Evolutionary conservation across 208 protist genomes (phyloP).

Genomic region (Strigomonas oncopelti): DNA sequence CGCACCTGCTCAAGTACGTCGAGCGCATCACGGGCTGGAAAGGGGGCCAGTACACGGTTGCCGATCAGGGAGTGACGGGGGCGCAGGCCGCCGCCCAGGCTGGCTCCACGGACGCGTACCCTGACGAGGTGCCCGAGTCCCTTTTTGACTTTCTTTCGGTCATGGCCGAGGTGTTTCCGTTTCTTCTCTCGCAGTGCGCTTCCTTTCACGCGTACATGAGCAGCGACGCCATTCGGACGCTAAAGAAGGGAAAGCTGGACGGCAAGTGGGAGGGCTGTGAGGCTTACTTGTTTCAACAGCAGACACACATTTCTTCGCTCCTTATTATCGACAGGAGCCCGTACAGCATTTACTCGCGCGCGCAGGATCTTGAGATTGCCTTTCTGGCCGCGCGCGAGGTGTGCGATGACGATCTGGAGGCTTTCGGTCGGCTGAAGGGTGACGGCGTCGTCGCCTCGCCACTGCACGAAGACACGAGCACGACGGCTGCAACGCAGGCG

Average conservation of each 20-base stretch:
- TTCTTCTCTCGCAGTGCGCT: conserved; percentile 78
- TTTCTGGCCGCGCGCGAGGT: conserved; percentile 75
- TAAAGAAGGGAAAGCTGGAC: conserved; percentile 51
- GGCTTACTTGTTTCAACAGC: conserved; percentile 70
- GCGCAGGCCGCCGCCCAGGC: background rate
- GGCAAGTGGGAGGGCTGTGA: conserved; percentile 68
- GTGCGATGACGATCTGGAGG: conserved; percentile 35
- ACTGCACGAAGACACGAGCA: too few relatives aligned
- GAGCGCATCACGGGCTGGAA: conserved; percentile 79
- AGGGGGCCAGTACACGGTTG: conserved; percentile 19
- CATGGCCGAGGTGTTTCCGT: conserved; percentile 82
- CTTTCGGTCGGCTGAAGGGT: conserved; percentile 28
- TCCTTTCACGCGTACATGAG: conserved; percentile 78
- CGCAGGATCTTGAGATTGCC: conserved; percentile 81
- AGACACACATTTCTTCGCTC: conserved; percentile 66
- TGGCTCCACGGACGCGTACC: conserved; percentile 27
- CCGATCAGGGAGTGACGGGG: background rate
- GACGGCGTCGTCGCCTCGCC: background rate
- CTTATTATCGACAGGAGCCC: conserved; percentile 85
- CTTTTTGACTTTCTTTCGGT: conserved; percentile 55
- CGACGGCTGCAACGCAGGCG: background rate
- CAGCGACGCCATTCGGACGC: conserved; percentile 52
- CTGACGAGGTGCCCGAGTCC: conserved; percentile 74
- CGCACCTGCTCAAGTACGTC: conserved; percentile 64
- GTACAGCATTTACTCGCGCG: conserved; percentile 48